These are phyloP conservation scores for Allantophomopsis cytisporea DNA, from an alignment of 2,329 filamentous ascomycete species.

Conservation along the genomic window DNA sequence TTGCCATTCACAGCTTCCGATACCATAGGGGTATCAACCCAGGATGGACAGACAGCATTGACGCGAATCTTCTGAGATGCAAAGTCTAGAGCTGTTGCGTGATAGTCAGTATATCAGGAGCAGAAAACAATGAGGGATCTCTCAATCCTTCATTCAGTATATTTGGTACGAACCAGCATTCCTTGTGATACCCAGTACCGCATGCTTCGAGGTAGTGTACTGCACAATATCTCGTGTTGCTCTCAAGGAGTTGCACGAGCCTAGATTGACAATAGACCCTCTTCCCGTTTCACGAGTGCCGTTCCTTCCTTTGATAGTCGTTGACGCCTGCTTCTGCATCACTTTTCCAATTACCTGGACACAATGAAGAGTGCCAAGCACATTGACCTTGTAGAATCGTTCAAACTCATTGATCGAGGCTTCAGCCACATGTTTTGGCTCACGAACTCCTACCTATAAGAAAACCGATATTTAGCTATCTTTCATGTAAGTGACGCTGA, in stretches of 20 bases:
- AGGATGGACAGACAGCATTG: constrained; percentile 6
- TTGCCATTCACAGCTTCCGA: not conserved
- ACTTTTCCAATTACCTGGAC: constrained; percentile 15
- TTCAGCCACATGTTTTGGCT: no score
- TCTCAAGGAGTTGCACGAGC: constrained; percentile 8
- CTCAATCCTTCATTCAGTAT: no score
- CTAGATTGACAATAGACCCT: constrained; percentile 14
- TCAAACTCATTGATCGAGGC: no score
- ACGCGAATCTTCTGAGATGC: constrained; percentile 2
- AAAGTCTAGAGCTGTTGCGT: not conserved
- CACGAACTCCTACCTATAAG: no score
- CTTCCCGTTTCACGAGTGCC: constrained; percentile 3
- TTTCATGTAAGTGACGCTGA: no score
- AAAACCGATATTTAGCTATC: no score
- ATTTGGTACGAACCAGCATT: no score
- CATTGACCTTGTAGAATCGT: no score
- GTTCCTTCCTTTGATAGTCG: constrained; percentile 2
- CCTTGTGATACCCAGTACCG: constrained; percentile 13
- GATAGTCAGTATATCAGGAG: no score
- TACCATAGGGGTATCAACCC: constrained; percentile 4
- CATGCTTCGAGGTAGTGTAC: constrained; percentile 16
- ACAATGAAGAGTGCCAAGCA: constrained; percentile 18
- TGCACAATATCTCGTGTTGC: constrained; percentile 3
- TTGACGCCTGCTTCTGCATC: constrained; percentile 4
- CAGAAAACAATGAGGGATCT: no score